Conservation (phyloP, 2,329 filamentous ascomycete genomes). For the Penicillium sp. region DNA sequence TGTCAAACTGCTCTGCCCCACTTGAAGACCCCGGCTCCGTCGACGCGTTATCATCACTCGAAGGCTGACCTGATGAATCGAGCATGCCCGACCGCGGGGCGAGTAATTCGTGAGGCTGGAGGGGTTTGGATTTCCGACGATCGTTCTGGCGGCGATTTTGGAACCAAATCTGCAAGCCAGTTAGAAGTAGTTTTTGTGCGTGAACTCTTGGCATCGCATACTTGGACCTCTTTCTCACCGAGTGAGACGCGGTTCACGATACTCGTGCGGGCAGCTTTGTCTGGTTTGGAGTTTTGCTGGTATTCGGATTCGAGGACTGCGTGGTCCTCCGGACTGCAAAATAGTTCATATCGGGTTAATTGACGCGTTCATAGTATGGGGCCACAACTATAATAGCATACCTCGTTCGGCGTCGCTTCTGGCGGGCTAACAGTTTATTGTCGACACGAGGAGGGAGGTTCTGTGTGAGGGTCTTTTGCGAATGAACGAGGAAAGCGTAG, state of each 20-base stretch:
- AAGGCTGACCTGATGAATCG: slow-evolving; percentile 26
- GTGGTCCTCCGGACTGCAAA: slow-evolving; percentile 76
- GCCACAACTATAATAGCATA: slow-evolving; percentile 31
- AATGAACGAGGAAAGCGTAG: slow-evolving; percentile 60
- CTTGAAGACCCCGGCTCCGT: slow-evolving; percentile 28
- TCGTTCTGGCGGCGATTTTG: slow-evolving; percentile 94
- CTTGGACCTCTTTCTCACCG: slow-evolving; percentile 95
- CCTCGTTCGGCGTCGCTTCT: slow-evolving; percentile 62
- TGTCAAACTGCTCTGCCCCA: slow-evolving; percentile 28
- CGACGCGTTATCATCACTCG: slow-evolving; percentile 28
- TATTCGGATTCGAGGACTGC: slow-evolving; percentile 84
- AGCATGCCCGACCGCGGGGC: slow-evolving; percentile 30
- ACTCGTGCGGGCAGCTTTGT: slow-evolving; percentile 79
- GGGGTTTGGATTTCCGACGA: slow-evolving; percentile 79
- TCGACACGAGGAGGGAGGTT: slow-evolving; percentile 57
- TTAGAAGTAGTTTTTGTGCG: slow-evolving; percentile 25
- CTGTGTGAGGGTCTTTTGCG: slow-evolving; percentile 54
- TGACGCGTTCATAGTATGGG: slow-evolving; percentile 16
- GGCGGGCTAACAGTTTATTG: slow-evolving; percentile 58
- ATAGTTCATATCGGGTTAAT: slow-evolving; percentile 13
- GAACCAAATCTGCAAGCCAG: slow-evolving; percentile 78
- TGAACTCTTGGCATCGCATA: slow-evolving; percentile 46
- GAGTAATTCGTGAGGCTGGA: slow-evolving; percentile 72
- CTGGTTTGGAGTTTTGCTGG: slow-evolving; percentile 79
- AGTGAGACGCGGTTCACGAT: slow-evolving; percentile 83